A percentile compares a stretch with the other conserved stretches of the same genome.
These are phyloP conservation scores for Phytophthora tubulina DNA, from an alignment of 352 stramenopile species.

Conservation along the genomic window DNA sequence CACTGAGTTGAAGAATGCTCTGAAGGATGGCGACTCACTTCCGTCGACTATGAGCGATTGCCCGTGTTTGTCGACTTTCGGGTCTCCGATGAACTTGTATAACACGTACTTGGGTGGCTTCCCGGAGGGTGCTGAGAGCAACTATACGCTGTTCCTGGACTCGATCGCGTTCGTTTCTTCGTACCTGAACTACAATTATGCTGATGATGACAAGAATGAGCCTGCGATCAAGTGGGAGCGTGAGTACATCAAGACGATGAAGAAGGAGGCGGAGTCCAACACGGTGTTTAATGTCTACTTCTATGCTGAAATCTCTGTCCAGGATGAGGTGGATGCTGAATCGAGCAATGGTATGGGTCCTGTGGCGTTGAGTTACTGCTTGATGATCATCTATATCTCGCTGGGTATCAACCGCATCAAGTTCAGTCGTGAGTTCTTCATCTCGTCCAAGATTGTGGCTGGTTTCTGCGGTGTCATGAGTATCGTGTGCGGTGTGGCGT, in stretches of 20 bases:
- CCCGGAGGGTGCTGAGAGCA: slow-evolving; percentile 54
- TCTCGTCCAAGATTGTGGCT: slow-evolving; percentile 61
- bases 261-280: slow-evolving; percentile 47
- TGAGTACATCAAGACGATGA: slow-evolving; percentile 62
- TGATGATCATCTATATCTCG: slow-evolving; percentile 77
- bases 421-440: slow-evolving; percentile 54
- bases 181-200: slow-evolving; percentile 72
- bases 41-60: slow-evolving; percentile 69
- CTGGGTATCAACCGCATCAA: slow-evolving; percentile 70
- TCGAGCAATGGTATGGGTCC: slow-evolving; percentile 56
- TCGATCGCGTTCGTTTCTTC: slow-evolving; percentile 58
- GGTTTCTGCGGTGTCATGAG: slow-evolving; percentile 65
- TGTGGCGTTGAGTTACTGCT: slow-evolving; percentile 55
- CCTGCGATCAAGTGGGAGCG: slow-evolving; percentile 62
- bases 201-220: slow-evolving; percentile 54
- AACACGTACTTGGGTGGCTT: slow-evolving; percentile 72
- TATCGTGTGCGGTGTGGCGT: slow-evolving; percentile 60
- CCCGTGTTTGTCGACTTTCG: slow-evolving; percentile 66
- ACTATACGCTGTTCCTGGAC: slow-evolving; percentile 62
- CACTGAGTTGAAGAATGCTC: slow-evolving; percentile 45
- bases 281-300: slow-evolving; percentile 63
- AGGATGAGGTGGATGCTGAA: slow-evolving; percentile 63
- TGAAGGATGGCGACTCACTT: slow-evolving; percentile 51
- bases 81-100: slow-evolving; percentile 78
- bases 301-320: slow-evolving; percentile 63